These are phyloP conservation scores for Ormosia semicastrata DNA, from an alignment of 306 rosid genomes.

Conservation along the genomic window DNA sequence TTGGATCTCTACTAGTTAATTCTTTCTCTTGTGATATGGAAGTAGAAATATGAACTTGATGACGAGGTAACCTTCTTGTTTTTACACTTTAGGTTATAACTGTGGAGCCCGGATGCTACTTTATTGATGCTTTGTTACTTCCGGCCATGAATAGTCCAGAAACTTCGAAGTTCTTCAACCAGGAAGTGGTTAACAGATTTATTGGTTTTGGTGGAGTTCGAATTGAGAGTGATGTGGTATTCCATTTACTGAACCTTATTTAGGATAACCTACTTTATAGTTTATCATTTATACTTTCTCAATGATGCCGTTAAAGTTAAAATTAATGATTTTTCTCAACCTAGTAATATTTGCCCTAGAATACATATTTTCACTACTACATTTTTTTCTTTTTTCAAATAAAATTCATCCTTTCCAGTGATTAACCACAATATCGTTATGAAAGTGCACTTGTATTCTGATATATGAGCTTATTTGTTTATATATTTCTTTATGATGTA, in stretches of 20 bases:
- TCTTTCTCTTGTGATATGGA: slow-evolving; percentile 3
- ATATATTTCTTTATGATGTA: not conserved
- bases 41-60: slow-evolving; percentile 18
- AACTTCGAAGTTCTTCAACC: slow-evolving; percentile 66
- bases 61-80: slow-evolving; percentile 14
- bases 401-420: not conserved
- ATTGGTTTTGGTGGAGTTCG: slow-evolving; percentile 82
- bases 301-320: not conserved
- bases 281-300: not conserved
- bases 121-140: slow-evolving; percentile 73
- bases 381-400: not conserved
- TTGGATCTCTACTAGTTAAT: not conserved
- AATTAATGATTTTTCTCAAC: not conserved
- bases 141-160: slow-evolving; percentile 65
- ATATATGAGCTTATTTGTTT: not conserved
- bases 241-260: slow-evolving; percentile 13
- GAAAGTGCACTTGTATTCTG: not conserved
- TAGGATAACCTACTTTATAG: not conserved
- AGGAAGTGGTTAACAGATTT: slow-evolving; percentile 54
- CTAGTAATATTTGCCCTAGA: not conserved
- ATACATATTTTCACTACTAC: not conserved
- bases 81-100: slow-evolving; percentile 73
- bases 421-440: not conserved
- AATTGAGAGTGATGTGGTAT: slow-evolving; percentile 90
- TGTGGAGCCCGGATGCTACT: slow-evolving; percentile 97